Evolutionary conservation across 2,329 filamentous ascomycete species (phyloP).

Genomic region (Trichoderma lentiforme): DNA sequence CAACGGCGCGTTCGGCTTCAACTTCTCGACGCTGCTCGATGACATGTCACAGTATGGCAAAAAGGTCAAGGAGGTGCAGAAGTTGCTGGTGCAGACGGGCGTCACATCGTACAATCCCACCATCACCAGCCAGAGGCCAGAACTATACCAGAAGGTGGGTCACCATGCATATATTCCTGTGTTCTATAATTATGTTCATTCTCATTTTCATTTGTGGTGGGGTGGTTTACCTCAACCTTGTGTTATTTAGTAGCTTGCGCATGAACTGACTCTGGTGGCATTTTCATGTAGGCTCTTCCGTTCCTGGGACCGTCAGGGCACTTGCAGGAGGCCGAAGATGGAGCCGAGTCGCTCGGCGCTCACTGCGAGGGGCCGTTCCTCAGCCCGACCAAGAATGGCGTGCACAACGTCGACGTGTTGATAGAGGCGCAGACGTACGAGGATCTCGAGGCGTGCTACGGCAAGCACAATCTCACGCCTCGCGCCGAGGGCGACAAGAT

Average conservation of each 20-base stretch:
- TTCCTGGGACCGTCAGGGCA: slow-evolving; percentile 70
- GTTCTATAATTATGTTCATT: background rate
- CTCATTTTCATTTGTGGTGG: background rate
- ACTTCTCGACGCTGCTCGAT: slow-evolving; percentile 77
- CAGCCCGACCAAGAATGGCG: slow-evolving; percentile 76
- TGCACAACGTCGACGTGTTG: slow-evolving; percentile 74
- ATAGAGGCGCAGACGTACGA: slow-evolving; percentile 59
- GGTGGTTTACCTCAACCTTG: background rate
- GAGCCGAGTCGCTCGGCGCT: slow-evolving; percentile 82
- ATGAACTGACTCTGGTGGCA: slow-evolving; percentile 7
- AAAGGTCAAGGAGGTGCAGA: slow-evolving; percentile 69
- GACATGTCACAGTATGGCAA: slow-evolving; percentile 68
- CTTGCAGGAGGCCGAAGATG: slow-evolving; percentile 58
- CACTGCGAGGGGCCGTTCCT: slow-evolving; percentile 92
- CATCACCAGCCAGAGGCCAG: slow-evolving; percentile 73
- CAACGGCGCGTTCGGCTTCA: slow-evolving; percentile 89
- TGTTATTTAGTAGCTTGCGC: background rate
- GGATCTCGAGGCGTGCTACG: slow-evolving; percentile 71
- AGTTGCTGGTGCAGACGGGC: slow-evolving; percentile 68
- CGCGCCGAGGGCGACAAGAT: slow-evolving; percentile 34
- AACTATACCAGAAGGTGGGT: slow-evolving; percentile 73
- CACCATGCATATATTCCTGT: slow-evolving; percentile 1
- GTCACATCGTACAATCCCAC: slow-evolving; percentile 88
- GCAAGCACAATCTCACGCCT: slow-evolving; percentile 60
- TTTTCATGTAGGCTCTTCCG: slow-evolving; percentile 59